phyloP scores from a whole-genome alignment of 2,329 filamentous ascomycete species.

The Pseudogymnoascus sp. region DNA sequence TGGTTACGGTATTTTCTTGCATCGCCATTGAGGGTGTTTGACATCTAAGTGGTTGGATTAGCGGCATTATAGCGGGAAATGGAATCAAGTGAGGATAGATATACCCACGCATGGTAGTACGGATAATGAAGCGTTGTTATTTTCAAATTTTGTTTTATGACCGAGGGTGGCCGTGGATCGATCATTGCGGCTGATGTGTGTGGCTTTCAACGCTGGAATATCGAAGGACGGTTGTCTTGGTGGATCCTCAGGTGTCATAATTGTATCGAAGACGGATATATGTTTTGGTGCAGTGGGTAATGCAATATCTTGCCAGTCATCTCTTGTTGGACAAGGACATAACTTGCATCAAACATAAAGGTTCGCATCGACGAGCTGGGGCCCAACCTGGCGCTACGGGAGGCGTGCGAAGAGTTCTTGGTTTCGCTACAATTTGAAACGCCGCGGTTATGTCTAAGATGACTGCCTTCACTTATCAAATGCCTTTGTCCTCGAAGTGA shows the following conservation, averaged over 20 bases:
- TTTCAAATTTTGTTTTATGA: background rate
- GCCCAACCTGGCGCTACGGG: slow-evolving; percentile 71
- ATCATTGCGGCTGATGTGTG: background rate
- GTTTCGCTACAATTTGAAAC: background rate
- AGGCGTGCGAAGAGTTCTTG: slow-evolving; percentile 55
- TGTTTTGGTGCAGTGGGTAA: background rate
- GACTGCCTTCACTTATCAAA: background rate
- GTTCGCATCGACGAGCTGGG: slow-evolving; percentile 62
- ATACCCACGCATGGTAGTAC: background rate
- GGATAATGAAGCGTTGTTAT: background rate
- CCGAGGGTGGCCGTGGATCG: background rate
- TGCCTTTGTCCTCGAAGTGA: background rate
- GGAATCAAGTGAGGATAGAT: background rate
- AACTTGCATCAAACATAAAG: background rate
- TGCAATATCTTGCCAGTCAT: background rate
- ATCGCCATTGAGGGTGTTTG: too few species aligned
- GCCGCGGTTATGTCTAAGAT: background rate
- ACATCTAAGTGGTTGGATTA: background rate
- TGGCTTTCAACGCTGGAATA: background rate
- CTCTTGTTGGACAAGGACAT: background rate
- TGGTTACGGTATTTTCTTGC: background rate
- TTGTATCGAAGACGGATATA: too few species aligned
- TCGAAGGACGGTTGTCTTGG: background rate
- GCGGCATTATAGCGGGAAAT: background rate
- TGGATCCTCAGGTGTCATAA: background rate